A percentile compares a stretch with the other conserved stretches of the same genome.
Conservation (phyloP, 495 filamentous ascomycete genomes). For the Tuber umbilicatum region DNA sequence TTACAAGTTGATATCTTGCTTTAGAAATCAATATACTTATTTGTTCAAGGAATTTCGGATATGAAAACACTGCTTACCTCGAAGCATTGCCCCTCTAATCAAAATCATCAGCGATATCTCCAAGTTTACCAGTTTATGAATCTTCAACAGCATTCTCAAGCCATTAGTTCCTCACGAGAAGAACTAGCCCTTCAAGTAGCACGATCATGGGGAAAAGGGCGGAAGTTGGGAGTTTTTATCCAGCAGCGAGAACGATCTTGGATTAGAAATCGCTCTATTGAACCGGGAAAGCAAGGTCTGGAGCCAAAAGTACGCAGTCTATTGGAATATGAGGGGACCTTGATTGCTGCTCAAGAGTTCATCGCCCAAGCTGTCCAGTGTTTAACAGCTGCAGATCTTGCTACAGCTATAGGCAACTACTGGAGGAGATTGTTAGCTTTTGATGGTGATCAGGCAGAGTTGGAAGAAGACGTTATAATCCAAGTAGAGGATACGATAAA, state of each 20-base stretch:
- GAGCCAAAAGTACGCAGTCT: neutral
- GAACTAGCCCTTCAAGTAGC: neutral
- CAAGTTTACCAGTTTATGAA: neutral
- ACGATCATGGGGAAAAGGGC: neutral
- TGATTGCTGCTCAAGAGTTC: slow-evolving; percentile 1
- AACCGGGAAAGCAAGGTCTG: neutral
- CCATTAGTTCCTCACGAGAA: neutral
- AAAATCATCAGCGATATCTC: neutral
- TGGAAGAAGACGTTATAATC: neutral
- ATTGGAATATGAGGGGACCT: slow-evolving; percentile 7
- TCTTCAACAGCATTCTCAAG: no score
- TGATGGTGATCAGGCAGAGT: no score
- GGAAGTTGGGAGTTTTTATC: neutral
- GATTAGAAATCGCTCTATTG: slow-evolving; percentile 6
- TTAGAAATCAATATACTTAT: no score
- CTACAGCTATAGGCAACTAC: neutral
- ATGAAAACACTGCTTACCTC: neutral
- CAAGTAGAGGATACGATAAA: neutral
- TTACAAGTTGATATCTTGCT: no score
- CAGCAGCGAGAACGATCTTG: neutral
- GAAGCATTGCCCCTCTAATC: neutral
- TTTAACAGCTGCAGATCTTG: neutral
- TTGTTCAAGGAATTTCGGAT: neutral
- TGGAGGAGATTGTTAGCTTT: neutral
- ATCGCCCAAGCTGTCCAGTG: neutral